Evolutionary conservation across 305 asterid species (phyloP).

Genomic region (Fraxinus xanthoxyloides): DNA sequence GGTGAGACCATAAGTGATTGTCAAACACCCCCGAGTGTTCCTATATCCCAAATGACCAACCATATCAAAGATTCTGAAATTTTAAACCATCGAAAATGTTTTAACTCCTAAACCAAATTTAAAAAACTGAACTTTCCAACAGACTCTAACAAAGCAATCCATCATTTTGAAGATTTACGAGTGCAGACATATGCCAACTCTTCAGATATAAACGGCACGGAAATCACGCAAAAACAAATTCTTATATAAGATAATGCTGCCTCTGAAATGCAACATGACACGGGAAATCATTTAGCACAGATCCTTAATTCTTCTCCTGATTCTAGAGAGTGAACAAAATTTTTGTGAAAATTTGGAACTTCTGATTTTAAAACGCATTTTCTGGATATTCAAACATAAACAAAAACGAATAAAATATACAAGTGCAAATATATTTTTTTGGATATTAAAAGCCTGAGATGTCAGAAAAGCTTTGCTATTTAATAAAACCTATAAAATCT

Average conservation of each 20-base stretch:
- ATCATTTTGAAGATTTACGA: not conserved
- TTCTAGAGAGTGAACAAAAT: not conserved
- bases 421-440: not conserved
- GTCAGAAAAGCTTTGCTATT: not conserved
- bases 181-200: not conserved
- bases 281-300: not conserved
- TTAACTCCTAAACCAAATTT: slow-evolving; percentile 5
- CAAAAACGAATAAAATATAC: not conserved
- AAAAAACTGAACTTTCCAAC: not conserved
- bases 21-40: slow-evolving; percentile 31
- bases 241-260: not conserved
- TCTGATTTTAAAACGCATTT: not conserved
- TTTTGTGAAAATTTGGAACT: not conserved
- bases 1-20: slow-evolving; percentile 25
- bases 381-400: not conserved
- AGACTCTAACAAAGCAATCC: not conserved
- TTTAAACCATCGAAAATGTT: not conserved
- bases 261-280: not conserved
- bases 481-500: not conserved
- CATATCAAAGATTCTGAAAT: slow-evolving; percentile 12
- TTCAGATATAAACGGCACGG: not conserved
- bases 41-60: slow-evolving; percentile 26
- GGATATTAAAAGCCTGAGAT: not conserved
- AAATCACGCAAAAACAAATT: slow-evolving; percentile 3
- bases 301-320: not conserved